These are phyloP conservation scores for Fimicolochytrium jonesii DNA, from an alignment of 192 early-diverging fungal genomes.

Conservation along the genomic window DNA sequence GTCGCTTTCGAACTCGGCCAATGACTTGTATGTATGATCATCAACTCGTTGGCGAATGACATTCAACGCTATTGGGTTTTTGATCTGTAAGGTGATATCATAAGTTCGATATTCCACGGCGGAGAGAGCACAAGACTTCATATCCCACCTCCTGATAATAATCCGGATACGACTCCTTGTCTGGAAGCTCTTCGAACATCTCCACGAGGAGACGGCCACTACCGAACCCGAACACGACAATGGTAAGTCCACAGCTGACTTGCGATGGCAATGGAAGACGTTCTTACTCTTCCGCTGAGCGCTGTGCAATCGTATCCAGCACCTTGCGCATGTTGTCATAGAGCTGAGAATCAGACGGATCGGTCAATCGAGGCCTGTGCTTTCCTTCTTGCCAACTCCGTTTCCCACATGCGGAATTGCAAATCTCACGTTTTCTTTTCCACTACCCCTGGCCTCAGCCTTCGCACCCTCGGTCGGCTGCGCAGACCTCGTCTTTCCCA, in stretches of 20 bases:
- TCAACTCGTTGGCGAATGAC: constrained; percentile 32
- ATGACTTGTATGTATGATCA: constrained; percentile 39
- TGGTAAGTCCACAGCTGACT: neutral
- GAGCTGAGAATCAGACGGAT: too few relatives aligned
- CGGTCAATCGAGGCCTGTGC: too few relatives aligned
- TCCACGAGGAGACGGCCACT: constrained; percentile 23
- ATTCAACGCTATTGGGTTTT: constrained; percentile 54
- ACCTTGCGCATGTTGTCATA: neutral
- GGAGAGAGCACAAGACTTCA: too few relatives aligned
- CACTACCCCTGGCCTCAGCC: too few relatives aligned
- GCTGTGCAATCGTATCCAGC: neutral
- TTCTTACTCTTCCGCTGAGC: neutral
- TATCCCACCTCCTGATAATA: constrained; percentile 36
- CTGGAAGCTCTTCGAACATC: constrained; percentile 38
- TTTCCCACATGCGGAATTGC: too few relatives aligned
- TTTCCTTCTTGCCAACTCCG: too few relatives aligned
- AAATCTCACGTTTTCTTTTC: too few relatives aligned
- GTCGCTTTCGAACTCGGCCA: constrained; percentile 73
- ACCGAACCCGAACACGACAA: too few relatives aligned
- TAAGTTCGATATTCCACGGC: too few relatives aligned
- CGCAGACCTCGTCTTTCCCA: too few relatives aligned
- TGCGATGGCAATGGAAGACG: neutral
- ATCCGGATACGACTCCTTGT: constrained; percentile 33
- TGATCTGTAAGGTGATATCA: constrained; percentile 37
- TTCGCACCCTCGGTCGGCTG: too few relatives aligned